Conservation (phyloP, 495 filamentous ascomycete species). For the Podospora bellae-mahoneyi region DNA sequence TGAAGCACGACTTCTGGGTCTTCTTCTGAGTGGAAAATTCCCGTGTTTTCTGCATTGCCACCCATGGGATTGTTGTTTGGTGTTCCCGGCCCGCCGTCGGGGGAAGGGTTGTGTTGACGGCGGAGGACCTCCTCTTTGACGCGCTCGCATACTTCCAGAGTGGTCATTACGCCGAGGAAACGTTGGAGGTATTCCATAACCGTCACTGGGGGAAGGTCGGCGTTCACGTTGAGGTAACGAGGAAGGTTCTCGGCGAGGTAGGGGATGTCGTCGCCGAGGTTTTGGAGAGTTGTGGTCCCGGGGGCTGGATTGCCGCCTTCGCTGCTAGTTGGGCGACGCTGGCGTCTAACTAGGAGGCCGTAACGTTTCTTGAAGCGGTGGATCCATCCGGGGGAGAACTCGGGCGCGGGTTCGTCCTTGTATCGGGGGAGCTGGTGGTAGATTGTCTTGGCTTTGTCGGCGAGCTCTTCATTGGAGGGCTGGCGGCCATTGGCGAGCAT, state of each 20-base stretch:
- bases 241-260: slow-evolving; percentile 49
- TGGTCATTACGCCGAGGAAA: slow-evolving; percentile 46
- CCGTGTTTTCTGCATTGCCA: slow-evolving; percentile 21
- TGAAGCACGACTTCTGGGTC: slow-evolving; percentile 50
- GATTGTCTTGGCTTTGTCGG: slow-evolving; percentile 50
- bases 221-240: slow-evolving; percentile 46
- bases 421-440: slow-evolving; percentile 48
- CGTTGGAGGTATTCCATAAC: slow-evolving; percentile 47
- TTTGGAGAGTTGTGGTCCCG: slow-evolving; percentile 27
- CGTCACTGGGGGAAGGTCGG: slow-evolving; percentile 45
- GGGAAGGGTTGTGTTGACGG: slow-evolving; percentile 19
- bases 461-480: slow-evolving; percentile 51
- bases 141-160: slow-evolving; percentile 45
- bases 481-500: slow-evolving; percentile 43
- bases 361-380: slow-evolving; percentile 55
- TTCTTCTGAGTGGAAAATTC: slow-evolving; percentile 35
- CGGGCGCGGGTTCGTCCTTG: slow-evolving; percentile 47
- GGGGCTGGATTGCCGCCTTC: not conserved
- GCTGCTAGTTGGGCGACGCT: slow-evolving; percentile 39
- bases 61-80: slow-evolving; percentile 8
- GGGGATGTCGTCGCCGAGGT: slow-evolving; percentile 46
- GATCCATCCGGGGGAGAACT: slow-evolving; percentile 55
- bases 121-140: slow-evolving; percentile 50
- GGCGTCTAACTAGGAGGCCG: slow-evolving; percentile 47
- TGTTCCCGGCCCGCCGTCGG: not conserved